Percentiles rank a stretch among this genome's conserved stretches.
These are phyloP conservation scores for Triangularia verruculosa DNA, from an alignment of 2,329 filamentous ascomycete genomes.

Conservation along the genomic window DNA sequence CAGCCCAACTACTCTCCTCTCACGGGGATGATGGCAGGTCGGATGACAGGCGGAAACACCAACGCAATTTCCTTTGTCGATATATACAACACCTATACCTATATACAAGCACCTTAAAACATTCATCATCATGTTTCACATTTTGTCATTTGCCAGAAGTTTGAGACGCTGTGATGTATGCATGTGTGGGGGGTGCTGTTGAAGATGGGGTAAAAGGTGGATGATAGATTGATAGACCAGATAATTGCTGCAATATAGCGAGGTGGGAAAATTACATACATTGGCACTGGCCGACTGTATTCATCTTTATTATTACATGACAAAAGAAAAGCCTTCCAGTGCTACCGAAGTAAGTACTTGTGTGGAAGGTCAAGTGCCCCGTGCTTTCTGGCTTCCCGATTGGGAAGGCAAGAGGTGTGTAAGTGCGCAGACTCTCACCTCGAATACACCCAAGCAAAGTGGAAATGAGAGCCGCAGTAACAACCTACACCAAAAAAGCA, in stretches of 20 bases:
- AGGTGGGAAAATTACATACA: background rate
- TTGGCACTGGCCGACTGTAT: background rate
- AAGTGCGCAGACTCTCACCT: background rate
- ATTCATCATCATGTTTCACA: background rate
- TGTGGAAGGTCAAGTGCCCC: background rate
- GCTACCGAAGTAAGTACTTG: background rate
- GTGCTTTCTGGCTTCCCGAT: background rate
- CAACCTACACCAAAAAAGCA: too few species aligned
- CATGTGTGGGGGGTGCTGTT: background rate
- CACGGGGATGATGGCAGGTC: background rate
- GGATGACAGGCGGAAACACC: background rate
- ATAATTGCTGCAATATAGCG: background rate
- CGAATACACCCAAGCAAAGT: background rate
- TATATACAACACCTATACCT: background rate
- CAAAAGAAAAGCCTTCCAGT: too few species aligned
- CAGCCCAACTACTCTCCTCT: background rate
- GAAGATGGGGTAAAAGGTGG: background rate
- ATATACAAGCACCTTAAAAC: constrained; percentile 1
- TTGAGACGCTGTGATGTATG: background rate
- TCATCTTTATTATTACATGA: background rate
- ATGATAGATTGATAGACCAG: background rate
- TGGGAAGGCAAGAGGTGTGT: background rate
- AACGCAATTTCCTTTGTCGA: background rate
- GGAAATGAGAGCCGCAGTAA: background rate
- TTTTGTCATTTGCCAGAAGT: constrained; percentile 5